phyloP scores from a whole-genome alignment of 176 grass and related monocot genomes.

The Carex littledalei region DNA sequence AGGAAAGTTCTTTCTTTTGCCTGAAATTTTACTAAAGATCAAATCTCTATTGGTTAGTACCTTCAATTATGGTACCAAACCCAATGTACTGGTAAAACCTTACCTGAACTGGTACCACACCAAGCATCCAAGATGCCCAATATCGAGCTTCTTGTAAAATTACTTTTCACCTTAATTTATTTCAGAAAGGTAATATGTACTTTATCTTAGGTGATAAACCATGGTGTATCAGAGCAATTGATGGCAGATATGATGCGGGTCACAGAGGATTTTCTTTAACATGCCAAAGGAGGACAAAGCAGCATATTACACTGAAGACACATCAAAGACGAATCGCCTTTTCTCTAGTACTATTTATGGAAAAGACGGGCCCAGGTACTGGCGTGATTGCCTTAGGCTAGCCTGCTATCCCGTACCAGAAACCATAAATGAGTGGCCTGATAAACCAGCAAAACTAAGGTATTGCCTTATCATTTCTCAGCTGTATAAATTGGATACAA shows the following conservation, averaged over 20 bases:
- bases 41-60: neutral
- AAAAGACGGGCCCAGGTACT: slow-evolving; percentile 27
- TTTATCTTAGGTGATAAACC: slow-evolving; percentile 29
- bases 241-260: slow-evolving; percentile 19
- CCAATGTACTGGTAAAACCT: neutral
- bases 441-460: slow-evolving; percentile 48
- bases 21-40: too few species aligned
- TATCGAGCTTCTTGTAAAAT: neutral
- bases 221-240: slow-evolving; percentile 33
- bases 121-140: neutral
- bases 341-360: slow-evolving; percentile 43
- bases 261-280: slow-evolving; percentile 52
- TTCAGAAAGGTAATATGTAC: neutral
- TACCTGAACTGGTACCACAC: neutral
- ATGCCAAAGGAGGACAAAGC: slow-evolving; percentile 34
- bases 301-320: slow-evolving; percentile 44
- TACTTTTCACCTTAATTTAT: neutral
- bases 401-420: slow-evolving; percentile 36
- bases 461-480: slow-evolving; percentile 1
- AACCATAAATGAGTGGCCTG: slow-evolving; percentile 34
- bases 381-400: slow-evolving; percentile 70
- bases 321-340: slow-evolving; percentile 34
- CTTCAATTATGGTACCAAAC: neutral
- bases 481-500: neutral
- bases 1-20: too few species aligned